phyloP scores from a whole-genome alignment of 495 filamentous ascomycete genomes.

The Xylaria palmicola region DNA sequence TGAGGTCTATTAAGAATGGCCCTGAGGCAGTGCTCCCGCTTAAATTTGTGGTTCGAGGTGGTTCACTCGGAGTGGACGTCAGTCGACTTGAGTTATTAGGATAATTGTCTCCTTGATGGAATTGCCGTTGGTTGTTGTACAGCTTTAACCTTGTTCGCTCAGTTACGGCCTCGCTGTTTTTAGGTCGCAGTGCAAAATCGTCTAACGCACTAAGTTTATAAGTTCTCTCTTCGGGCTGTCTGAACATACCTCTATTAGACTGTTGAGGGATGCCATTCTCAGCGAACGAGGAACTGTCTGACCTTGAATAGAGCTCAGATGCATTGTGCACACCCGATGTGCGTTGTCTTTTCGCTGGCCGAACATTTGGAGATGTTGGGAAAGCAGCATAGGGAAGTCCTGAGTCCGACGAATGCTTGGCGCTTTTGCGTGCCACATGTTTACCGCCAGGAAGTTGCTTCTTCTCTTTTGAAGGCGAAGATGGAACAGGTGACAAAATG shows the following conservation, averaged over 20 bases:
- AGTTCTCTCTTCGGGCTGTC: conserved; percentile 8
- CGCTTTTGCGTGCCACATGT: conserved; percentile 24
- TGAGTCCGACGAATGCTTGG: background rate
- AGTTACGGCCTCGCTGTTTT: conserved; percentile 17
- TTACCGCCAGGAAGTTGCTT: conserved; percentile 25
- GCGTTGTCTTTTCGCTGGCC: conserved; percentile 19
- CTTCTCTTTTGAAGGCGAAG: conserved; percentile 12
- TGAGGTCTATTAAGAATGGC: conserved; percentile 22
- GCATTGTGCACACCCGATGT: background rate
- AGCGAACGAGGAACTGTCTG: conserved; percentile 7
- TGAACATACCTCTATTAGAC: conserved; percentile 4
- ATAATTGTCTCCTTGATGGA: background rate
- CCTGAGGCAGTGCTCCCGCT: background rate
- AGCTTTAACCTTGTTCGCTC: conserved; percentile 11
- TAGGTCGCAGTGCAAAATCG: conserved; percentile 30
- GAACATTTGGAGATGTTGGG: conserved; percentile 8
- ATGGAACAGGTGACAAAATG: background rate
- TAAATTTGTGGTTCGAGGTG: background rate
- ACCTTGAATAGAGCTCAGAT: background rate
- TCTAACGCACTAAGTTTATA: conserved; percentile 19
- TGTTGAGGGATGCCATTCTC: conserved; percentile 9
- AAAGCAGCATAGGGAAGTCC: background rate
- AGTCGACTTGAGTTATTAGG: background rate
- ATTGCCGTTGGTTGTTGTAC: conserved; percentile 9
- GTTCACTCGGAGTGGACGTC: background rate